These are phyloP conservation scores for Fusarium fujikuroi DNA, from an alignment of 2,329 filamentous ascomycete genomes.

Conservation along the genomic window DNA sequence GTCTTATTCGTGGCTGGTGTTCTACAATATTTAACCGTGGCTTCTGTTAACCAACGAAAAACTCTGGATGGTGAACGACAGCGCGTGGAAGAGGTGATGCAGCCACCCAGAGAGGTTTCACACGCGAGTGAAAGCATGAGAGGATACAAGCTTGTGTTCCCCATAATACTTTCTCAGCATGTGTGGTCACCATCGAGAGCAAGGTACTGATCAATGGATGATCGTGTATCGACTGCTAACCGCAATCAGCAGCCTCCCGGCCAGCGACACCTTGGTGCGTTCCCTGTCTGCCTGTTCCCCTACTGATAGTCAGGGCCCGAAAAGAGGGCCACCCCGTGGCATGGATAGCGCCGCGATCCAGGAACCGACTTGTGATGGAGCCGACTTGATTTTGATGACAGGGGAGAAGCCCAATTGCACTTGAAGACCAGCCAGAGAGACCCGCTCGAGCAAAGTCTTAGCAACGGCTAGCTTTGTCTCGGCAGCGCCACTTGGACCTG, in stretches of 20 bases:
- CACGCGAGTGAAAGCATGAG: conserved; percentile 18
- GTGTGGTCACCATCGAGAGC: neutral
- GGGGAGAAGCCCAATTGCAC: conserved; percentile 17
- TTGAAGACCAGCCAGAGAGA: conserved; percentile 1
- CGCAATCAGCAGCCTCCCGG: conserved; percentile 29
- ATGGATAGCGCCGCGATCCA: conserved; percentile 44
- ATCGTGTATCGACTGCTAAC: conserved; percentile 27
- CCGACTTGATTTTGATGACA: conserved; percentile 26
- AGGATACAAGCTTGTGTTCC: conserved; percentile 21
- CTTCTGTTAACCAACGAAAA: conserved; percentile 3
- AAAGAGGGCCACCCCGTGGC: conserved; percentile 41
- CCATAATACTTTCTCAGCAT: conserved; percentile 15
- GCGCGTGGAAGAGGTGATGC: conserved; percentile 25
- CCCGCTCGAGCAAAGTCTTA: conserved; percentile 35
- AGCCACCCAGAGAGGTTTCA: conserved; percentile 33
- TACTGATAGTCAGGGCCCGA: conserved; percentile 23
- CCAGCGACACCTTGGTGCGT: conserved; percentile 23
- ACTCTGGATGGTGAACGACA: conserved; percentile 9
- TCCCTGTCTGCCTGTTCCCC: conserved; percentile 11
- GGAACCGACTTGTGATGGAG: conserved; percentile 40
- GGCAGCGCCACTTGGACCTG: conserved; percentile 35
- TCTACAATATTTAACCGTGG: conserved; percentile 17
- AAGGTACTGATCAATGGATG: conserved; percentile 16
- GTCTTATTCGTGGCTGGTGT: conserved; percentile 19
- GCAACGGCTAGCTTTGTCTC: conserved; percentile 39